Evolutionary conservation across 1,284 basidiomycete genomes (phyloP).

Genomic region (Inonotus obliquus): DNA sequence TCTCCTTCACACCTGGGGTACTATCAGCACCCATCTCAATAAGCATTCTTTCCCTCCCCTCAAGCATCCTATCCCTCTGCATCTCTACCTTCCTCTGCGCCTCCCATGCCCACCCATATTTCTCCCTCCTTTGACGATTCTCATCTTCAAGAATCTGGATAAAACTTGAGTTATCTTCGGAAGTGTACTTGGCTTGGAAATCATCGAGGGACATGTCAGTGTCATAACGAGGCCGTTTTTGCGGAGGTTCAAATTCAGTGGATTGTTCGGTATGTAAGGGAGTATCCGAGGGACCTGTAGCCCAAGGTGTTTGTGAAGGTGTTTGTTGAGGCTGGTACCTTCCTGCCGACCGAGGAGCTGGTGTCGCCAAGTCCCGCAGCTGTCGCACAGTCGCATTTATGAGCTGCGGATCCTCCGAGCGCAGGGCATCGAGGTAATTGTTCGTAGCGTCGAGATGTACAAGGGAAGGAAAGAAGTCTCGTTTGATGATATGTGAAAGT

Average conservation of each 20-base stretch:
- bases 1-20: constrained; percentile 57
- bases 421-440: constrained; percentile 75
- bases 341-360: constrained; percentile 39
- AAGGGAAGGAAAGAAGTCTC: constrained; percentile 96
- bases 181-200: constrained; percentile 89
- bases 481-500: constrained; percentile 90
- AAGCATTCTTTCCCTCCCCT: constrained; percentile 59
- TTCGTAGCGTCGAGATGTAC: constrained; percentile 85
- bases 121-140: constrained; percentile 74
- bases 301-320: constrained; percentile 64
- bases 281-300: constrained; percentile 58
- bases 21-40: constrained; percentile 48
- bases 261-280: constrained; percentile 44
- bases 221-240: constrained; percentile 57
- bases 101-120: constrained; percentile 87
- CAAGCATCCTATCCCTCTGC: constrained; percentile 56
- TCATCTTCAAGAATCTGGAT: constrained; percentile 86
- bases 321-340: constrained; percentile 40
- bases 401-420: constrained; percentile 64
- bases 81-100: constrained; percentile 76
- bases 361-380: constrained; percentile 51
- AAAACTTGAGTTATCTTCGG: constrained; percentile 94
- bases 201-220: constrained; percentile 65
- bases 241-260: constrained; percentile 35
- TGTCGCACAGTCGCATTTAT: constrained; percentile 71